Evolutionary conservation across 2,329 filamentous ascomycete species (phyloP), one percentile per base, ranked within the genome.

Genomic region (Teratosphaeria pseudoeucalypti): DNA sequence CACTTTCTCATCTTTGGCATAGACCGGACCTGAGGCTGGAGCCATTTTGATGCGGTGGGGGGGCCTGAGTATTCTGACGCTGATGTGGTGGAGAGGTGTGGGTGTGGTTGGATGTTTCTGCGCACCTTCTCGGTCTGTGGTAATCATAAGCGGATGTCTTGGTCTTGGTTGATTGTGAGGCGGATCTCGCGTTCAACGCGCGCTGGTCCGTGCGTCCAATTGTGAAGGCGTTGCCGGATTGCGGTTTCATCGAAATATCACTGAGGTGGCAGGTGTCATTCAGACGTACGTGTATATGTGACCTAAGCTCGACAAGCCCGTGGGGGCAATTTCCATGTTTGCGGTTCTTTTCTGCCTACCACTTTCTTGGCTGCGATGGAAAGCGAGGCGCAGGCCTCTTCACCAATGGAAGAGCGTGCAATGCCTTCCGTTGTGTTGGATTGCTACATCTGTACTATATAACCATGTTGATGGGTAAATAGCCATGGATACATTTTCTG

Each of bases 1-100:
- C 43, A 95, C 91, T 72, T 88, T 90, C 79, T 99, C 94, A 72
- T 97, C 91, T 71, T 86, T 86, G 61, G 76, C 76, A 70, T 83
- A 88, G 65, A 77, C 74, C n/a, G 79, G 76, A 61, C 70, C 73
- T 58, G 66, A 58, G n/a, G 82, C 72, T 61, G 82, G 79, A 60
- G 82, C 81, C 81, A 92, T 91, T 70, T 55, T 79, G 79, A 23
- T 49, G n/a, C 43, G 43, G 3, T 16, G 16, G 6, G 11, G 2
- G 14, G 12, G 10, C 14, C 14, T 23, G 23, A 2, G 10, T 39
- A 39, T n/a, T 1, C 2, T 43, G 37, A 43, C 12, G 11, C 37
- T n/a, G 2, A 43, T n/a, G 10, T 43, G 37, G 16, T 14, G 14
- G 4, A n/a, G 23, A 49, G 2, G 2, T n/a, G 19, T 49, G 16